Conservation (phyloP, 169 alveolate genomes). For the Eimeria maxima region DNA sequence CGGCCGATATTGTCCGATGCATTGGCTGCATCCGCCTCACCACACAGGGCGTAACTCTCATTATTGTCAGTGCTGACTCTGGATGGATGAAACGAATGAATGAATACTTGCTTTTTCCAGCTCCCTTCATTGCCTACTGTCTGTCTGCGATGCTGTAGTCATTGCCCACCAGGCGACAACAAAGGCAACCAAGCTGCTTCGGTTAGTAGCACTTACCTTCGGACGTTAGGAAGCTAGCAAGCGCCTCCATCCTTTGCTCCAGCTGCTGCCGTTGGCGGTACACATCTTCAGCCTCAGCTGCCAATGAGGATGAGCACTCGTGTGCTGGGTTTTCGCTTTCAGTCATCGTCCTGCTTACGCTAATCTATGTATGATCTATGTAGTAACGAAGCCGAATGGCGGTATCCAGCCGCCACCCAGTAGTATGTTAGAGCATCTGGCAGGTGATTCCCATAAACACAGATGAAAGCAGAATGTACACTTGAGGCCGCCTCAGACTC, state of each 20-base stretch:
- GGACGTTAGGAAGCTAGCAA: slow-evolving; percentile 27
- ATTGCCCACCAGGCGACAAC: neutral
- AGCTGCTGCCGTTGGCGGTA: slow-evolving; percentile 41
- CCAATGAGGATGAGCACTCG: slow-evolving; percentile 8
- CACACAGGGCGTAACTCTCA: neutral
- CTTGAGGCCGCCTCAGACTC: neutral
- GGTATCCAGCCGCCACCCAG: neutral
- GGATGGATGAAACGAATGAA: too few relatives aligned
- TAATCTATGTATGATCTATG: neutral
- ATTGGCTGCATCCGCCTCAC: neutral
- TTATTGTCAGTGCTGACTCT: neutral
- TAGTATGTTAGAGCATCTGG: neutral
- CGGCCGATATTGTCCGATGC: neutral
- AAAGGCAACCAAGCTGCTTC: neutral
- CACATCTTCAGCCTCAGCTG: slow-evolving; percentile 13
- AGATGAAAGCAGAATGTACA: neutral
- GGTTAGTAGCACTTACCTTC: neutral
- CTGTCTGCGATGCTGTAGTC: neutral
- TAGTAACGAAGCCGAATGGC: neutral
- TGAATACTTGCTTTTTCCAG: neutral
- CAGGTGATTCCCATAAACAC: neutral
- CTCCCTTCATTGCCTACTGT: neutral
- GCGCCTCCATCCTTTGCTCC: slow-evolving; percentile 45
- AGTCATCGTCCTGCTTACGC: neutral
- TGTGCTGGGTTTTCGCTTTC: neutral